phyloP scores from a whole-genome alignment of 495 filamentous ascomycete genomes.

The Aspergillus bridgeri region DNA sequence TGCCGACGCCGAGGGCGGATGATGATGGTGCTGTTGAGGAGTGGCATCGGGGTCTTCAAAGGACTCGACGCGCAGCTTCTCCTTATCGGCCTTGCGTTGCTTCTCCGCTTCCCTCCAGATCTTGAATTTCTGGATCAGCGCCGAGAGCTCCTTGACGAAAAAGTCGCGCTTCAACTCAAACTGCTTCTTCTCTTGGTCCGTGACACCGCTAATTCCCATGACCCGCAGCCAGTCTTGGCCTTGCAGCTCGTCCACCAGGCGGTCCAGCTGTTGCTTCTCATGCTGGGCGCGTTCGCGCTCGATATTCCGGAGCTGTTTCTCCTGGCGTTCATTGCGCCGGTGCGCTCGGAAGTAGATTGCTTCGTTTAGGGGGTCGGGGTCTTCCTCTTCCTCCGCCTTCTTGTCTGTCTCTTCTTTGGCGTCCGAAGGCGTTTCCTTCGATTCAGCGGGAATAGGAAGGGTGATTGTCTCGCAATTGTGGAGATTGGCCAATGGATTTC shows the following conservation, averaged over 20 bases:
- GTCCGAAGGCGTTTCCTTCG: background rate
- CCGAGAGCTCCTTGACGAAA: conserved; percentile 76
- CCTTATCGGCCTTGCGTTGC: conserved; percentile 65
- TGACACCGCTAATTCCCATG: conserved; percentile 87
- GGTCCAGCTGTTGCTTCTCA: conserved; percentile 82
- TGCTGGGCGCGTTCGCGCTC: conserved; percentile 90
- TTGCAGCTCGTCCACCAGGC: conserved; percentile 79
- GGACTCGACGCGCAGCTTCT: conserved; percentile 37
- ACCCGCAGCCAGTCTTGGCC: conserved; percentile 90
- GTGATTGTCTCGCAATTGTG: conserved; percentile 32
- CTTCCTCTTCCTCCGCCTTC: conserved; percentile 46
- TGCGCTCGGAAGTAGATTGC: conserved; percentile 65
- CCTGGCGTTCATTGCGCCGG: conserved; percentile 74
- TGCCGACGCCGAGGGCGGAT: background rate
- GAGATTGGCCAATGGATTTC: conserved; percentile 40
- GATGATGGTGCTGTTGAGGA: background rate
- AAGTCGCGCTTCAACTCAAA: conserved; percentile 82
- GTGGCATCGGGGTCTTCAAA: conserved; percentile 7
- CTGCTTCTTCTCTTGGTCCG: conserved; percentile 75
- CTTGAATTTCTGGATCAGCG: conserved; percentile 80
- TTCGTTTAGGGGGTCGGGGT: conserved; percentile 71
- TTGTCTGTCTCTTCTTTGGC: conserved; percentile 59
- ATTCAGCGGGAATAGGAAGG: conserved; percentile 16
- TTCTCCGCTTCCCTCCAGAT: conserved; percentile 90
- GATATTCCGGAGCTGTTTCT: conserved; percentile 89